phyloP scores from a whole-genome alignment of 73 alveolate species.

The Paramecium sexaurelia region DNA sequence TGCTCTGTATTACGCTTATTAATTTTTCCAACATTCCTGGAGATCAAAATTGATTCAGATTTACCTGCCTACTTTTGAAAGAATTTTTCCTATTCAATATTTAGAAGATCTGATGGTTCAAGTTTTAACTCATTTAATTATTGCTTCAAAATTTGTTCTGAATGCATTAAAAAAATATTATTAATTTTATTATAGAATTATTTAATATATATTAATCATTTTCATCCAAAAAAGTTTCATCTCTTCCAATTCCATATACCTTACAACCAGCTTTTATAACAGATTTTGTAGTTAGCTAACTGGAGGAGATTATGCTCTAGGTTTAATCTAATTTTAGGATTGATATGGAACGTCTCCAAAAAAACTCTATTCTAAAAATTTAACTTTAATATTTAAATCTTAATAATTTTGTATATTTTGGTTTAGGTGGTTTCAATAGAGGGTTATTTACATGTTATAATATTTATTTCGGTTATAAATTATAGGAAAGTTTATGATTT shows the following conservation, averaged over 20 bases:
- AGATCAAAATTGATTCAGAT: not conserved
- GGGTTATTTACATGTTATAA: not conserved
- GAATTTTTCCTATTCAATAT: not conserved
- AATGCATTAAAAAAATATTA: not conserved
- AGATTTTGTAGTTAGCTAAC: not conserved
- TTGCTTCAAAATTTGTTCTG: not conserved
- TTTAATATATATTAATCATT: not conserved
- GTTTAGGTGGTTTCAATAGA: not conserved
- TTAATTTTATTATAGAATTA: not conserved
- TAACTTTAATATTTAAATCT: not conserved
- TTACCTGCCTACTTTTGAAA: not conserved
- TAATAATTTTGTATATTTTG: not conserved
- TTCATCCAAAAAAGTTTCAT: not conserved
- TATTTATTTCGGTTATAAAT: too few species aligned
- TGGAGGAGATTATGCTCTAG: conserved; percentile 43
- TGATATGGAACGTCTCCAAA: not conserved
- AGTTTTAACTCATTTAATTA: not conserved
- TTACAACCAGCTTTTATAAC: not conserved
- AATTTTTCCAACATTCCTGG: conserved; percentile 3
- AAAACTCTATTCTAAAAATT: conserved; percentile 1
- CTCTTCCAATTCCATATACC: conserved; percentile 12
- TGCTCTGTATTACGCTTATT: conserved; percentile 1
- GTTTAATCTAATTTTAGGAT: not conserved
- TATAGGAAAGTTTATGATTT: not conserved
- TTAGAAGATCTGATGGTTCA: not conserved